Evolutionary conservation across 768 basidiomycete species (phyloP), one percentile per base, ranked within the genome.

Genomic region (Serendipita vermifera): DNA sequence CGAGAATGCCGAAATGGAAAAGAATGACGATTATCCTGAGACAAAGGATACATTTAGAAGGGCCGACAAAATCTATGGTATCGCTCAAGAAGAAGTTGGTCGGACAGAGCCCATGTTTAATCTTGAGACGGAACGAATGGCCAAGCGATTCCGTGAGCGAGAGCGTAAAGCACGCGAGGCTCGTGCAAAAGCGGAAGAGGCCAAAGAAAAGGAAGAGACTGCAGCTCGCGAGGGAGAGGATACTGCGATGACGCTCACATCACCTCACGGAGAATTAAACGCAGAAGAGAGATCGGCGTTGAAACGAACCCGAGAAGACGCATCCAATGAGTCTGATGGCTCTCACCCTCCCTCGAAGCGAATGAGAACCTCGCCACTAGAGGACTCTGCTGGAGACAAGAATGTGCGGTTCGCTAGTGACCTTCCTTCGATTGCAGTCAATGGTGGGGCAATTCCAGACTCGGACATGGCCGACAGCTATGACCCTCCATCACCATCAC

Each of bases 121-220:
- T 53, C 57, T 81, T 27, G 94, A 97, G 66, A 97, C 93, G 66
- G 83, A 86, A 65, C 75, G 87, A 60, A 92, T 93, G 87, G 85
- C 88, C 13, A 65, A 60, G 31, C 58, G 73, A 22, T 51, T 51
- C 46, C 17, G 46, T 7, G 75, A 69, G 35, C 73, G 83, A 54
- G 87, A 93, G 65, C 71, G 80, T 58, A 78, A 81, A 69, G 58
- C 77, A 78, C 6, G 82, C 79, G 59, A 43, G 39, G 51, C 56
- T 57, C 61, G 59, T 58, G 71, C 63, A 56, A 71, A 68, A 61
- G 64, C 62, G 17, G 59, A 54, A 32, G 62, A 61, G 6, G 60
- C 61, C 32, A 62, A 61, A 31, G 64, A 64, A 46, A 65, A 71
- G 55, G 72, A 69, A 33, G 68, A 68, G 61, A 71, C 67, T 36